Evolutionary conservation across 768 basidiomycete species (phyloP), one percentile per base, ranked within the genome.

Genomic region (Pholiota molesta): DNA sequence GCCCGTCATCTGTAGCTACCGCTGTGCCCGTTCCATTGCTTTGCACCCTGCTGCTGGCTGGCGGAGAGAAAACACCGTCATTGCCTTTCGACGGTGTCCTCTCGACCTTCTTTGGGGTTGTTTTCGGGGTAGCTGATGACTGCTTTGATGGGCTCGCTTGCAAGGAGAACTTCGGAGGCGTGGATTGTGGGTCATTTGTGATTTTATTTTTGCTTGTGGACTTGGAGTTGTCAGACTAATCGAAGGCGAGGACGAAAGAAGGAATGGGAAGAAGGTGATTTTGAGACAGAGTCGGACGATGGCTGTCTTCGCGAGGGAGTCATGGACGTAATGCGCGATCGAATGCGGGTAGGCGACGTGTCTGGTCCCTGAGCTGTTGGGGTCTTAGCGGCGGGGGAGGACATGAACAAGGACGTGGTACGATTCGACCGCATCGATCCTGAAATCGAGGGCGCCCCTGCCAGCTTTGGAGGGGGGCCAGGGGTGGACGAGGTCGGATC

Each of bases 311-410:
- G 45, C 13, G 51, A 57, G 37, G 78, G 76, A 29, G 78, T 79
- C 77, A 78, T 74, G 9, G 84, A 85, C 63, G 76, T 71, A 59
- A 85, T 78, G 37, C 82, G 77, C 57, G 77, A 73, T 66, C 55
- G 67, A 65, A 42, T 77, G 77, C 61, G 77, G 72, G 23, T 75
- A 74, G 21, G 74, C 73, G 45, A 70, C 37, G 59, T 63, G 52
- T 66, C 65, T 51, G 52, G 51, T 51, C 66, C 55, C 62, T 63
- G 62, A 35, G 56, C 52, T 62, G 52, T 54, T 58, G 47, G 19
- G 26, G 47, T 19, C 60, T 67, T 64, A 67, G 55, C 49, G 61
- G 70, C 57, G 1, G 73, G 69, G 10, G 71, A 71, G 40, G 62
- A 64, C 52, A 64, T 55, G 54, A 60, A 69, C 57, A 73, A 62